Evolutionary conservation across 352 stramenopile genomes (phyloP).

Genomic region (Aphanomyces stellatus): DNA sequence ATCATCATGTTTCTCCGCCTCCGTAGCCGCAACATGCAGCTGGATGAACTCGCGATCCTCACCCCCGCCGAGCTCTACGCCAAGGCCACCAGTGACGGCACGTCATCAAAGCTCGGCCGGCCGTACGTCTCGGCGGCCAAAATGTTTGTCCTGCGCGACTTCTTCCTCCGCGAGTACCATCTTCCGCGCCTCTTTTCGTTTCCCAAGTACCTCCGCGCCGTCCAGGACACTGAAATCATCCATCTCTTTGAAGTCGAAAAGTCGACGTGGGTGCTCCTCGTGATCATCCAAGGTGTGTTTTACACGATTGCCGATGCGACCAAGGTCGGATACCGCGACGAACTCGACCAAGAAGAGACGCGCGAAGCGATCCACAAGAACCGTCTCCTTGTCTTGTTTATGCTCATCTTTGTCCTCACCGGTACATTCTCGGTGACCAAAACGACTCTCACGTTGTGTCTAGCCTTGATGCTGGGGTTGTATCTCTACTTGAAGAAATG

Average conservation of each 20-base stretch:
- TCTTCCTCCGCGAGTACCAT: not conserved
- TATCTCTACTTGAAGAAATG: slow-evolving; percentile 6
- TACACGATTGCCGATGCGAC: not conserved
- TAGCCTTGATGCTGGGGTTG: not conserved
- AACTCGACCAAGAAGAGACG: not conserved
- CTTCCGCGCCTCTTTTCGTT: slow-evolving; percentile 11
- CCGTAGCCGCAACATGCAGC: not conserved
- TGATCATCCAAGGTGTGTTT: not conserved
- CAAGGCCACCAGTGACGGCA: not conserved
- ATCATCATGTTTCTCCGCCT: slow-evolving; percentile 15
- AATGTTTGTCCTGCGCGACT: slow-evolving; percentile 7
- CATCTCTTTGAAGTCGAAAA: slow-evolving; percentile 10
- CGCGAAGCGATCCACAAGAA: not conserved
- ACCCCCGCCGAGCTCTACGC: not conserved
- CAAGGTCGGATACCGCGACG: not conserved
- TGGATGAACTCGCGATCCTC: slow-evolving; percentile 5
- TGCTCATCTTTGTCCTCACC: not conserved
- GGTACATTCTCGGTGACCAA: not conserved
- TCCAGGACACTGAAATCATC: slow-evolving; percentile 18
- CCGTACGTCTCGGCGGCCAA: not conserved
- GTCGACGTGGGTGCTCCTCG: slow-evolving; percentile 8
- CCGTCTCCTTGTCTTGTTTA: slow-evolving; percentile 17
- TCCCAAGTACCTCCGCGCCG: slow-evolving; percentile 11
- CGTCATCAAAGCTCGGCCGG: not conserved
- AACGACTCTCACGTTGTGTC: not conserved